Base-by-base conservation (phyloP, 768 basidiomycete species). In the Boletus reticuloceps region DNA sequence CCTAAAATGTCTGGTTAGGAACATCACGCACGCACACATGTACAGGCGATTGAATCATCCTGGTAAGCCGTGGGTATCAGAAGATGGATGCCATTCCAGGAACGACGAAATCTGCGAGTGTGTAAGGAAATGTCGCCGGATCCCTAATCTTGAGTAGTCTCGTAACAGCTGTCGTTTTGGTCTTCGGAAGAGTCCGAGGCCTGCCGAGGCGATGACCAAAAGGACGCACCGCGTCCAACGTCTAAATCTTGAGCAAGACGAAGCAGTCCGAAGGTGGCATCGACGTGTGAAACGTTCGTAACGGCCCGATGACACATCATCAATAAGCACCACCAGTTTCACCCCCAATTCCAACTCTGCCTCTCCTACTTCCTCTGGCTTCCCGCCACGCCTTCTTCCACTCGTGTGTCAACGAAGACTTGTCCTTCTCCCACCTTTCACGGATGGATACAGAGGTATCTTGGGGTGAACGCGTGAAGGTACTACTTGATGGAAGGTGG, bases 301-400 rank as follows among this genome's bases (percentile, higher is more conserved):
- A 22, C 14, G 38, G 39, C 14, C n/a, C 32, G 17, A 45, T 19
- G 47, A n/a, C 9, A 7, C 25, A 40, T 44, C 25, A 11, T 64
- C 55, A 67, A 47, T 53, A 58, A 14, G 47, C 44, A 6, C 54
- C 53, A 11, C 39, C 48, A 17, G 47, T 34, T 16, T 67, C 76
- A 17, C 64, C 74, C 2, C 62, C 76, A 12, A 73, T 79, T 6
- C 77, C 80, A 22, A 73, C 79, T 60, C 81, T 79, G 55, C 85
- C 73, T 59, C 80, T 72, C 58, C 77, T 79, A 25, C 81, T 75
- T 71, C 90, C 90, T 45, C 82, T 79, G 14, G 89, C 91, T 64
- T 92, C 91, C 54, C 85, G 80, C 71, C 83, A 84, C 45, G 88
- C 71, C 64, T 82, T 82, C 73, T 89, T 91, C 90, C 91, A 92